These are phyloP conservation scores for Geum urbanum DNA, from an alignment of 306 rosid genomes.

Conservation along the genomic window DNA sequence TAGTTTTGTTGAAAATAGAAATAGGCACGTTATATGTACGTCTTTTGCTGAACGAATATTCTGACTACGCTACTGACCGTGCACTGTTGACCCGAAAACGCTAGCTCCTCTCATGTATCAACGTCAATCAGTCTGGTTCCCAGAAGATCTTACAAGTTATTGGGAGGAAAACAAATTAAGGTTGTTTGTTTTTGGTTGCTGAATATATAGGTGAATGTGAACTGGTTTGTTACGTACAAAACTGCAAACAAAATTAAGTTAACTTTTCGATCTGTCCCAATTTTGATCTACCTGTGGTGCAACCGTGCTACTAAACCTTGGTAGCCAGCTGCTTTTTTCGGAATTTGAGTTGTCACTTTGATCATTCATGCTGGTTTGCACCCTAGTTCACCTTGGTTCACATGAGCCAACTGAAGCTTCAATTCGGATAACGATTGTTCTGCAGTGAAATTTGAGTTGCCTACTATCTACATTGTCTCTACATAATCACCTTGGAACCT, in stretches of 20 bases:
- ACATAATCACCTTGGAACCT: background rate
- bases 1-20: too few relatives aligned
- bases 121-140: background rate
- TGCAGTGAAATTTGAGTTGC: background rate
- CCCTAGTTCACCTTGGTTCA: too few relatives aligned
- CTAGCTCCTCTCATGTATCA: background rate
- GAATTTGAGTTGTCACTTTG: background rate
- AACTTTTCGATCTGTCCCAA: background rate
- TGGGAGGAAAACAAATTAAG: background rate
- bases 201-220: background rate
- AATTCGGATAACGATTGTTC: background rate
- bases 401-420: background rate
- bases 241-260: background rate
- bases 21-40: too few relatives aligned
- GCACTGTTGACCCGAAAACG: slow-evolving; percentile 7
- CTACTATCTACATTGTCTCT: background rate
- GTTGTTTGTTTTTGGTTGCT: background rate
- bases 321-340: background rate
- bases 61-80: too few relatives aligned
- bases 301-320: background rate
- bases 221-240: background rate
- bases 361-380: background rate
- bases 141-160: background rate
- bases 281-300: too few relatives aligned
- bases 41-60: too few relatives aligned